These are phyloP conservation scores for Spergularia azorica DNA, from an alignment of 179 eudicot genomes.

Conservation along the genomic window DNA sequence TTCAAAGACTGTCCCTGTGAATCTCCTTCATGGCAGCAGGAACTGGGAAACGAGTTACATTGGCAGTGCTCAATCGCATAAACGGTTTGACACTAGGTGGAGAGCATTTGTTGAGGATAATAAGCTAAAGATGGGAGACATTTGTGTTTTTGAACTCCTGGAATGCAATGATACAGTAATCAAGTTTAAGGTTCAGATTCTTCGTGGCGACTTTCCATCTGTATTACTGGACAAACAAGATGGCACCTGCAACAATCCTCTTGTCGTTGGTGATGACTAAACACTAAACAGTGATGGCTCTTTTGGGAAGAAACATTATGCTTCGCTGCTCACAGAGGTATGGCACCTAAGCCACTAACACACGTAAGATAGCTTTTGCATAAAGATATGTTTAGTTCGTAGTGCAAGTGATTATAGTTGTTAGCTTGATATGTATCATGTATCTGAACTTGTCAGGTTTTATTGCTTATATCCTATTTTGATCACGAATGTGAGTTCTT, in stretches of 20 bases:
- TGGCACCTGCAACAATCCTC: slow-evolving; percentile 37
- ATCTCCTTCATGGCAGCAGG: slow-evolving; percentile 28
- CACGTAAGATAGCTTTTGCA: not conserved
- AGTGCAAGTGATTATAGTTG: not conserved
- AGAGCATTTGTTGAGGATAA: slow-evolving; percentile 42
- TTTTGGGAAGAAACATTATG: not conserved
- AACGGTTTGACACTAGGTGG: slow-evolving; percentile 32
- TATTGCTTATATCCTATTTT: slow-evolving; percentile 1
- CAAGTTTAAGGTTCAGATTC: slow-evolving; percentile 52
- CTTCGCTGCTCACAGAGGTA: not conserved
- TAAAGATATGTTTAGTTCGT: not conserved
- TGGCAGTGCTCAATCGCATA: slow-evolving; percentile 7
- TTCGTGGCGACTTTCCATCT: slow-evolving; percentile 43
- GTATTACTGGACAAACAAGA: slow-evolving; percentile 23
- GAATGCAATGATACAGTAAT: slow-evolving; percentile 6
- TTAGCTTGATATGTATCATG: not conserved
- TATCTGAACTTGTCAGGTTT: not conserved
- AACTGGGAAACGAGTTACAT: slow-evolving; percentile 35
- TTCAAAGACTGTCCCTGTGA: slow-evolving; percentile 12
- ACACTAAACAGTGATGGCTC: not conserved
- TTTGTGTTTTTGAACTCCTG: slow-evolving; percentile 48
- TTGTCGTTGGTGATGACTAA: slow-evolving; percentile 36
- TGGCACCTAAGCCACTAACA: not conserved
- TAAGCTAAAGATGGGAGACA: slow-evolving; percentile 44
- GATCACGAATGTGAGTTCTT: not conserved